A percentile compares a stretch with the other conserved stretches of the same genome.
Conservation (phyloP, 441 rosid species). For the Adansonia madagascariensis region DNA sequence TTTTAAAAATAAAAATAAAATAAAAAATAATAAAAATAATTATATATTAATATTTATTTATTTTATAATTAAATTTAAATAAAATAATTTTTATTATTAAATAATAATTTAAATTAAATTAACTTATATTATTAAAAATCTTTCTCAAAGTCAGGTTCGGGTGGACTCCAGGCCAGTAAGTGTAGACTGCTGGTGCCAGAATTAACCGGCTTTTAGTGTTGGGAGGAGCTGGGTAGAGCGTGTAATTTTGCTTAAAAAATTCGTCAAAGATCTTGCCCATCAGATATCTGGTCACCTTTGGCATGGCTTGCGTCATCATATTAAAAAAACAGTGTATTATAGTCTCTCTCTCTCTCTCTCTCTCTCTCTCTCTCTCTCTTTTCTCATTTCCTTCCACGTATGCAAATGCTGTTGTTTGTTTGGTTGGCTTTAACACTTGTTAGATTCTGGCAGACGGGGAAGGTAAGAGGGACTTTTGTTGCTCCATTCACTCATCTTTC, state of each 20-base stretch:
- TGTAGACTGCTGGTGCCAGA: neutral
- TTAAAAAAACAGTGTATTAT: constrained; percentile 29
- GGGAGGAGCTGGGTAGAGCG: constrained; percentile 10
- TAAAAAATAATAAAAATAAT: no score
- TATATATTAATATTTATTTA: no score
- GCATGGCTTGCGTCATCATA: constrained; percentile 19
- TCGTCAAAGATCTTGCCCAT: constrained; percentile 43
- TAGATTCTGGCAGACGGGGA: constrained; percentile 20
- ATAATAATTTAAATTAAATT: no score
- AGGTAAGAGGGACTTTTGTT: constrained; percentile 34
- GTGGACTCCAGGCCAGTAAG: no score
- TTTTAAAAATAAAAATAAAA: no score
- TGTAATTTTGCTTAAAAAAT: constrained; percentile 23
- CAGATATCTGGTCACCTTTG: constrained; percentile 38
- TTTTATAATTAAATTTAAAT: no score
- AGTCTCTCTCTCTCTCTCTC: no score
- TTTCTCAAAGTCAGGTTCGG: no score
- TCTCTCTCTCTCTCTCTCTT: no score
- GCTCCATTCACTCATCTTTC: constrained; percentile 33
- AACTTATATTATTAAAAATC: no score
- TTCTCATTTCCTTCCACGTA: neutral
- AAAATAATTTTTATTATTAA: no score
- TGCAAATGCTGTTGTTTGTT: no score
- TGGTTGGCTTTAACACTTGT: constrained; percentile 20
- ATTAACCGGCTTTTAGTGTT: neutral